Evolutionary conservation across 805 yeast genomes (phyloP).

Genomic region (Saccharomyces eubayanus): DNA sequence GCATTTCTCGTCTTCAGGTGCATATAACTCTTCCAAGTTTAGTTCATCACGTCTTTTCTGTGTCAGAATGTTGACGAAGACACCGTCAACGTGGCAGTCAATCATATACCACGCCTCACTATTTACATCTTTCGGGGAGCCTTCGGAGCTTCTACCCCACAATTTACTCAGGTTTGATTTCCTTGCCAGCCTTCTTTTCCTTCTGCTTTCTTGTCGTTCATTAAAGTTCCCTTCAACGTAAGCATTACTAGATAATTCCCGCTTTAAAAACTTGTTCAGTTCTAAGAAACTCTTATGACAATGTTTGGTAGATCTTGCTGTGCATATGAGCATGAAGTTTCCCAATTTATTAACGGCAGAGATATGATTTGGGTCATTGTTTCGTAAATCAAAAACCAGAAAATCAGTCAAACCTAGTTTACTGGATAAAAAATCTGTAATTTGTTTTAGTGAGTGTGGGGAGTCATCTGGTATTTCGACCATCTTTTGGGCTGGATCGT

Average conservation of each 20-base stretch:
- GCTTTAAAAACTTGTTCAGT: conserved; percentile 51
- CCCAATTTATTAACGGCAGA: conserved; percentile 31
- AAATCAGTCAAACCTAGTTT: conserved; percentile 63
- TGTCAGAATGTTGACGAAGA: conserved; percentile 68
- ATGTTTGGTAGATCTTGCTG: conserved; percentile 75
- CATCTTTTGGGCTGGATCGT: conserved; percentile 15
- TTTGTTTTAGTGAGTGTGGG: conserved; percentile 40
- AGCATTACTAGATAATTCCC: conserved; percentile 39
- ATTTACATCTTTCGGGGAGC: conserved; percentile 50
- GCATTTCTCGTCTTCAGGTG: conserved; percentile 34
- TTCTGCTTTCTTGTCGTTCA: conserved; percentile 43
- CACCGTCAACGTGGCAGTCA: conserved; percentile 54
- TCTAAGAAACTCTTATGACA: conserved; percentile 60
- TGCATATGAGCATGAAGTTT: conserved; percentile 52
- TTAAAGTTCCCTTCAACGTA: conserved; percentile 65
- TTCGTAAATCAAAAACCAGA: conserved; percentile 53
- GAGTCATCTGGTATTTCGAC: conserved; percentile 55
- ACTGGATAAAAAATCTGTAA: conserved; percentile 36
- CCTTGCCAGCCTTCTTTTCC: conserved; percentile 44
- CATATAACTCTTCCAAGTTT: conserved; percentile 66
- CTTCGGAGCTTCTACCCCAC: conserved; percentile 43
- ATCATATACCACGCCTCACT: conserved; percentile 77
- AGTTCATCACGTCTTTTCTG: conserved; percentile 56
- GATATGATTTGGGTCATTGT: conserved; percentile 33
- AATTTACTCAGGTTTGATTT: conserved; percentile 47